A percentile compares a stretch with the other conserved stretches of the same genome.
Conservation (phyloP, 1,139 yeast genomes). For the Entelexis sorbosivorans region DNA sequence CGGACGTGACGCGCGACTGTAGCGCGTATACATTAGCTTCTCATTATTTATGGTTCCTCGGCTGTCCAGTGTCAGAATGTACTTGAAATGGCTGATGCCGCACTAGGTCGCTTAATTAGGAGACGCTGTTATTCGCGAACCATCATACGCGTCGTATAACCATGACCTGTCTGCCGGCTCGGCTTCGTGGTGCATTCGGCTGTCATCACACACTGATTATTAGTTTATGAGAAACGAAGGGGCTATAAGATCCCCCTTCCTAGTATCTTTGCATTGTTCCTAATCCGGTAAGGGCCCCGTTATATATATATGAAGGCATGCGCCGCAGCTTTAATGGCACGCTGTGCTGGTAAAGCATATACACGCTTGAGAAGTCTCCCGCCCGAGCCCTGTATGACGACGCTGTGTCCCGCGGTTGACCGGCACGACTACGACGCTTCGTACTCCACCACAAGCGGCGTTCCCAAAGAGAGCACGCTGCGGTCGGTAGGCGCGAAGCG, state of each 20-base stretch:
- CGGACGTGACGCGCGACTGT: no score
- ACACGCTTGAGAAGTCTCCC: background rate
- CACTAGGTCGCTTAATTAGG: no score
- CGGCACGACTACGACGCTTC: background rate
- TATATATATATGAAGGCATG: background rate
- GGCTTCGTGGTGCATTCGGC: no score
- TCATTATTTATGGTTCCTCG: no score
- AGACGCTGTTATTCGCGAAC: no score
- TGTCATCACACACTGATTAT: no score
- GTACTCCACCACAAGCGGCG: background rate
- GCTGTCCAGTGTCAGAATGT: no score
- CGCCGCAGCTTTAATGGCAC: background rate
- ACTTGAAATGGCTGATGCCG: no score
- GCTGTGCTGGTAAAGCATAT: background rate
- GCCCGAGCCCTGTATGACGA: background rate
- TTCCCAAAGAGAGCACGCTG: background rate
- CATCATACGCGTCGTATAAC: no score
- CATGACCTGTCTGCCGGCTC: no score
- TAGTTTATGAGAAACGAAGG: no score
- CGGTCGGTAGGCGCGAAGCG: background rate
- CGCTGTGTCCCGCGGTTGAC: background rate
- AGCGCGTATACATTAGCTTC: no score
- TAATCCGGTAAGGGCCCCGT: background rate
- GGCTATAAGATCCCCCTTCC: background rate
- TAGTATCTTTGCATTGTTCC: background rate